Base-by-base conservation (phyloP, 306 rosid species). In the Hippophae gyantsensis region DNA sequence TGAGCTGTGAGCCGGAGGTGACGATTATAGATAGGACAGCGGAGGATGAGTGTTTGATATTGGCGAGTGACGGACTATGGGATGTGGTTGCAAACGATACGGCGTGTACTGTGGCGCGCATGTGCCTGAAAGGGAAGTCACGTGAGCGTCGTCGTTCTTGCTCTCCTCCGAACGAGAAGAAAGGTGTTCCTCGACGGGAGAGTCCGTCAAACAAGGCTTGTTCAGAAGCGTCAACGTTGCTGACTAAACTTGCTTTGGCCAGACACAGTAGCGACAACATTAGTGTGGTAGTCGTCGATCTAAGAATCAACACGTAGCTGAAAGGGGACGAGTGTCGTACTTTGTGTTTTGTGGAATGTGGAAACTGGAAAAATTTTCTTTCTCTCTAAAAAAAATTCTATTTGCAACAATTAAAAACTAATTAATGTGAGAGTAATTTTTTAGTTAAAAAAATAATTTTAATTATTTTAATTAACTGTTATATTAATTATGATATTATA, bases 21-120 rank as follows among this genome's bases (percentile, higher is more conserved):
- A 78, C 82, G 66, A 48, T 84, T 1, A 75, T 73, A 23, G 80
- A 84, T 44, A 74, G 86, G 69, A 73, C 82, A 52, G 80, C 56
- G 69, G 86, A 73, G 48, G 90, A 84, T 45, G 84, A 80, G 6
- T 84, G 80, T 48, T 50, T 84, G 64, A 75, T 81, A 6, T 14
- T 84, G 56, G 90, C 78, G 9, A 84, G 86, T 42, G 90, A 84
- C 10, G 86, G 90, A 0, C 66, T 84, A 0, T 84, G 90, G 90
- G 90, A 84, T 57, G 86, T 84, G 64, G 82, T 81, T 42, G 67
- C 86, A 8, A 81, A 76, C 26, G 90, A 84, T 26, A 84, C 73
- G 43, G 86, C 79, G 2, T 84, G 90, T 13, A 84, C 78, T 58
- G 82, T 81, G 75, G 86, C 82, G 48, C 57, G 76, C 10, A 76